Conservation (phyloP, 1,284 basidiomycete species). For the Bjerkandera adusta region DNA sequence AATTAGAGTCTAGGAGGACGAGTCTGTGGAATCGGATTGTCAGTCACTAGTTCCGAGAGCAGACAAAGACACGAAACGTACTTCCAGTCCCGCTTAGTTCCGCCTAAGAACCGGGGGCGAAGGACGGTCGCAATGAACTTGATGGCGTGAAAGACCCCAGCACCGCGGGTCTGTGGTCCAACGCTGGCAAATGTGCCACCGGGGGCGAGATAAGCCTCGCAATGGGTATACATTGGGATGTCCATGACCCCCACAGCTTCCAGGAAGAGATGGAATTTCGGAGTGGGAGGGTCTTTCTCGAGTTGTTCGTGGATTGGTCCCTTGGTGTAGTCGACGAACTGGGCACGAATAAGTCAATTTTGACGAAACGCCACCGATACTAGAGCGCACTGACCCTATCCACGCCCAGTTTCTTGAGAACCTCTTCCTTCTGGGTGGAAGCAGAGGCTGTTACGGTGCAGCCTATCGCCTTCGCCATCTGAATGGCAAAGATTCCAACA, state of each 20-base stretch:
- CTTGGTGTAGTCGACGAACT: slow-evolving; percentile 42
- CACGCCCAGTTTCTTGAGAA: slow-evolving; percentile 39
- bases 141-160: slow-evolving; percentile 5
- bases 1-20: slow-evolving; percentile 28
- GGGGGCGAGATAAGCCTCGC: slow-evolving; percentile 44
- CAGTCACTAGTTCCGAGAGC: not conserved
- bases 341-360: not conserved
- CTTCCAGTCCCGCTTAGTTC: slow-evolving; percentile 39
- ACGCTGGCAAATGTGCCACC: slow-evolving; percentile 44
- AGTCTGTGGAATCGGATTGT: slow-evolving; percentile 22
- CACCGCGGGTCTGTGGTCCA: slow-evolving; percentile 34
- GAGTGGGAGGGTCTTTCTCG: slow-evolving; percentile 21
- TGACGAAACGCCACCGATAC: too few species aligned
- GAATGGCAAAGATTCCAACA: slow-evolving; percentile 63
- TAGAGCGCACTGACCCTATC: slow-evolving; percentile 35
- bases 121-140: too few species aligned
- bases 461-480: slow-evolving; percentile 59
- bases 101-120: slow-evolving; percentile 44
- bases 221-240: slow-evolving; percentile 37
- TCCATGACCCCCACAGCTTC: slow-evolving; percentile 29
- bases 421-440: slow-evolving; percentile 47
- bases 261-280: slow-evolving; percentile 25
- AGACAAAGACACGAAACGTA: slow-evolving; percentile 25
- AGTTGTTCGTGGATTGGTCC: slow-evolving; percentile 31
- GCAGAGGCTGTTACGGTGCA: slow-evolving; percentile 55